Evolutionary conservation across 2,329 filamentous ascomycete genomes (phyloP).

Genomic region (Aureobasidium sp.): DNA sequence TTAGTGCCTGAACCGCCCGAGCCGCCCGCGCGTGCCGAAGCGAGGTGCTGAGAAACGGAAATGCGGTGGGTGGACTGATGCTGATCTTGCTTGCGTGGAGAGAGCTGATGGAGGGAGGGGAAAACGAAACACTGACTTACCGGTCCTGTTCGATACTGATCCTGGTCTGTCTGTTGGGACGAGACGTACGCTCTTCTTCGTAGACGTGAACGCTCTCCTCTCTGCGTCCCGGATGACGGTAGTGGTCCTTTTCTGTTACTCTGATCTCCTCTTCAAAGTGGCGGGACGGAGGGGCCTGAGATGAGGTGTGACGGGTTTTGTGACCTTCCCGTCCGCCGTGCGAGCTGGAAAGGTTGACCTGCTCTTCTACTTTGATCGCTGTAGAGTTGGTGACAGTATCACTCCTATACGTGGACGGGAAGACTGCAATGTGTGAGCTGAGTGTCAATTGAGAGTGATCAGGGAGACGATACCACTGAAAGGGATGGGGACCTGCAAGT

Average conservation of each 20-base stretch:
- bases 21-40: conserved; percentile 8
- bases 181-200: conserved; percentile 30
- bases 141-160: conserved; percentile 44
- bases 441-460: neutral
- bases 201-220: conserved; percentile 32
- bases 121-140: conserved; percentile 29
- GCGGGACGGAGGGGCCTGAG: conserved; percentile 51
- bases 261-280: conserved; percentile 79
- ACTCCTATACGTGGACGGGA: conserved; percentile 93
- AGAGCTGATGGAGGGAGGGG: neutral
- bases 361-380: conserved; percentile 77
- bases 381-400: conserved; percentile 57
- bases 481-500: conserved; percentile 15
- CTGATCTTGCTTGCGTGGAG: conserved; percentile 5
- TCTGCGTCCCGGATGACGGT: conserved; percentile 56
- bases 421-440: conserved; percentile 46
- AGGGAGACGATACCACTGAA: conserved; percentile 15
- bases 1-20: conserved; percentile 15
- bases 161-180: conserved; percentile 18
- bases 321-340: conserved; percentile 98
- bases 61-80: conserved; percentile 6
- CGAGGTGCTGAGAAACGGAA: conserved; percentile 15
- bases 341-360: conserved; percentile 66
- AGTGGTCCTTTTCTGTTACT: conserved; percentile 67
- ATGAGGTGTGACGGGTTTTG: conserved; percentile 63